Evolutionary conservation across 345 rosid species (phyloP).

Genomic region (Excoecaria cochinchinensis): DNA sequence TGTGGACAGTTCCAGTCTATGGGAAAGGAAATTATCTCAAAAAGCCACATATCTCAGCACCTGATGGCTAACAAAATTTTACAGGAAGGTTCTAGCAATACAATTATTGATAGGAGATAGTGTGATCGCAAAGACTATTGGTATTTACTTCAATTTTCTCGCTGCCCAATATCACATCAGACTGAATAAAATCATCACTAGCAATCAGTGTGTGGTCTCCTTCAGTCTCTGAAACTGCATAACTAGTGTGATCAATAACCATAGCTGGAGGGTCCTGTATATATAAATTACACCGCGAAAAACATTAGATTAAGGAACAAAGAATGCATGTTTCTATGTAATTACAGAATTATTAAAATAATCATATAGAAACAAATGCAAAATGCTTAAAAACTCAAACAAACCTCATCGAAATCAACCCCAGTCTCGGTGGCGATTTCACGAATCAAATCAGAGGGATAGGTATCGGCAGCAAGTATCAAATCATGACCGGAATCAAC

Average conservation of each 20-base stretch:
- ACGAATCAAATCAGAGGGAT: conserved; percentile 56
- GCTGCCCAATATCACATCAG: conserved; percentile 55
- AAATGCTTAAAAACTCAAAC: background rate
- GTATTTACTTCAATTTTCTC: conserved; percentile 40
- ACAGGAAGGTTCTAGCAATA: no score
- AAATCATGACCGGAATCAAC: conserved; percentile 72
- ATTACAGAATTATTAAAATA: background rate
- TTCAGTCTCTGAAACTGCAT: conserved; percentile 44
- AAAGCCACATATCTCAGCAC: conserved; percentile 15
- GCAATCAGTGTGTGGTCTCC: conserved; percentile 63
- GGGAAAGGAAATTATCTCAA: conserved; percentile 39
- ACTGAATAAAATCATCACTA: conserved; percentile 47
- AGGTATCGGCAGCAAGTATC: conserved; percentile 56
- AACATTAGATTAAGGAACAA: background rate
- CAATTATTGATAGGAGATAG: background rate
- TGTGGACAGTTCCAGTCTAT: no score
- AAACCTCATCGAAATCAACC: conserved; percentile 62
- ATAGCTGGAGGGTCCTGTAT: conserved; percentile 51
- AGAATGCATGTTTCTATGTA: background rate
- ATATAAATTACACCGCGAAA: conserved; percentile 1
- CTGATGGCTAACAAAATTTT: background rate
- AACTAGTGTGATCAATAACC: conserved; percentile 57
- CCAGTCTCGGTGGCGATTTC: conserved; percentile 57
- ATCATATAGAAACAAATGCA: background rate
- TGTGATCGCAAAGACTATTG: background rate